A percentile compares a stretch with the other conserved stretches of the same genome.
Evolutionary conservation across 1,284 basidiomycete genomes (phyloP).

Genomic region (Inonotus obliquus): DNA sequence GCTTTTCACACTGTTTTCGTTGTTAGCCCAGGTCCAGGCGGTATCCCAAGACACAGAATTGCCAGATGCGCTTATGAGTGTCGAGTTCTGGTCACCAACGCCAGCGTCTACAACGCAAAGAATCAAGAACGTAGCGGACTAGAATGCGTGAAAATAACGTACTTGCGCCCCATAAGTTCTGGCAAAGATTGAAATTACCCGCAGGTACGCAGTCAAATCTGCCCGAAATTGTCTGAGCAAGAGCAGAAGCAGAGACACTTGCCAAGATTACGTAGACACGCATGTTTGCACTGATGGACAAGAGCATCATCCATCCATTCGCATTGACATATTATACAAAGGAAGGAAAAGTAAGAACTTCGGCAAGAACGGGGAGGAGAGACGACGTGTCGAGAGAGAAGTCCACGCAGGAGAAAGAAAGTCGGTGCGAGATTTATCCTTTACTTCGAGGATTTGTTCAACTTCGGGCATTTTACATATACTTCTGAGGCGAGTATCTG

Average conservation of each 20-base stretch:
- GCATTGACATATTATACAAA: not conserved
- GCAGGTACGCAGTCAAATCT: conserved; percentile 41
- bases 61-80: conserved; percentile 38
- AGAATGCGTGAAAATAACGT: conserved; percentile 19
- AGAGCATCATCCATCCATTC: not conserved
- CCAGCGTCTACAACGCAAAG: conserved; percentile 34
- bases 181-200: conserved; percentile 47
- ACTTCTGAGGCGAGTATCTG: not conserved
- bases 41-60: conserved; percentile 49
- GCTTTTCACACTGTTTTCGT: conserved; percentile 50
- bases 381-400: not conserved
- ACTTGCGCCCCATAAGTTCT: conserved; percentile 53
- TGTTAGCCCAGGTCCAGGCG: conserved; percentile 50
- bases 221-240: conserved; percentile 36
- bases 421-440: conserved; percentile 3
- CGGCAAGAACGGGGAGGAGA: not conserved
- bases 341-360: not conserved
- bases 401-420: not conserved
- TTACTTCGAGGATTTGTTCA: not conserved
- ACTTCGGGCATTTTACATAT: not conserved
- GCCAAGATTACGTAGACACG: not conserved
- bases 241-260: conserved; percentile 22
- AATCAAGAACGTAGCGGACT: not conserved
- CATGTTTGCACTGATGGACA: conserved; percentile 1
- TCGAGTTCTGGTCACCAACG: conserved; percentile 42